These are phyloP conservation scores for Trichosporon asahii DNA, from an alignment of 1,284 basidiomycete species.

Conservation along the genomic window DNA sequence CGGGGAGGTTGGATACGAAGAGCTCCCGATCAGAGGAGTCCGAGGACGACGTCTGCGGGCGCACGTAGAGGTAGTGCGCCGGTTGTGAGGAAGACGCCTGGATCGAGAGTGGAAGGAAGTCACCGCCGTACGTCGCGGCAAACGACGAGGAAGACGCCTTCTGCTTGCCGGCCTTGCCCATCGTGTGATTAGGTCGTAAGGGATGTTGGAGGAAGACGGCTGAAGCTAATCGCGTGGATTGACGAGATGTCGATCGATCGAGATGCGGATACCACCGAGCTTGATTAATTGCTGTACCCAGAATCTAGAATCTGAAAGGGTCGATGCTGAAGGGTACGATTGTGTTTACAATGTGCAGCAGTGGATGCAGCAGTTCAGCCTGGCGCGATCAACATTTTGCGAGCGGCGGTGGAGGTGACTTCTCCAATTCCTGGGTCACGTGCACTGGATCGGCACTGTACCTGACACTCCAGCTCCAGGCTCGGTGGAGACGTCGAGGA, in stretches of 20 bases:
- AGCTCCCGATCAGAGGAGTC: conserved; percentile 59
- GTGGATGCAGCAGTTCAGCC: neutral
- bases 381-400: neutral
- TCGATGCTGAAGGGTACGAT: neutral
- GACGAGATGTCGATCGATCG: neutral
- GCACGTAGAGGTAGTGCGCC: conserved; percentile 45
- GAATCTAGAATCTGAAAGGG: neutral
- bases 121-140: neutral
- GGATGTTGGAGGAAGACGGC: neutral
- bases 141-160: neutral
- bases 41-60: conserved; percentile 28
- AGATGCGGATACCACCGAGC: neutral
- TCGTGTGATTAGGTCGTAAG: neutral
- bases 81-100: conserved; percentile 27
- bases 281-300: neutral
- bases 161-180: conserved; percentile 10
- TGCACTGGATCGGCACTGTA: neutral
- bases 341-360: neutral
- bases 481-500: neutral
- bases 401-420: neutral
- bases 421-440: neutral
- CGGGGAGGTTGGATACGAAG: conserved; percentile 80
- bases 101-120: conserved; percentile 39
- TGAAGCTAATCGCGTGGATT: neutral
- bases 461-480: neutral